phyloP scores from a whole-genome alignment of 202 grass and related monocot genomes.

The Hordeum pubiflorum region DNA sequence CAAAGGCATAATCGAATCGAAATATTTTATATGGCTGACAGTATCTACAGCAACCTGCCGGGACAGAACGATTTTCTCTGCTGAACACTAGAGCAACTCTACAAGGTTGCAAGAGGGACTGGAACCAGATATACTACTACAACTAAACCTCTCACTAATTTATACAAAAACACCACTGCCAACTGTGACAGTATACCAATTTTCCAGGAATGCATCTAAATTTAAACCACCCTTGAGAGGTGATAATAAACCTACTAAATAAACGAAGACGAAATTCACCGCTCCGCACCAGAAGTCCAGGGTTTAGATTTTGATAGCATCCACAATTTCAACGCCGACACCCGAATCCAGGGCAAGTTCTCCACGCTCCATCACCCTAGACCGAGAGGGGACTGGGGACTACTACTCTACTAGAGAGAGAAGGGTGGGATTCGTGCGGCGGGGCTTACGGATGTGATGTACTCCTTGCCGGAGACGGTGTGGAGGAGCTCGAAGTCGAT shows the following conservation, averaged over 20 bases:
- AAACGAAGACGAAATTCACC: background rate
- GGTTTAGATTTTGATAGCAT: background rate
- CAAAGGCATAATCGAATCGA: background rate
- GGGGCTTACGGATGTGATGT: constrained; percentile 73
- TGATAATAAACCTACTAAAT: background rate
- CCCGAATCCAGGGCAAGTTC: background rate
- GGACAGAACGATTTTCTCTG: background rate
- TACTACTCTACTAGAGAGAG: background rate
- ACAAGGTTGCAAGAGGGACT: background rate
- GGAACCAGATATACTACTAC: background rate
- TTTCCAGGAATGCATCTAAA: background rate
- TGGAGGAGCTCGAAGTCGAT: constrained; percentile 93
- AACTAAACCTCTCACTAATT: background rate
- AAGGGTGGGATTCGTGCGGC: background rate
- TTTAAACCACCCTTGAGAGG: background rate
- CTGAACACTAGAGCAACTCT: background rate
- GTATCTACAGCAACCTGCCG: background rate
- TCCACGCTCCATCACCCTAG: background rate
- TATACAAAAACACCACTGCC: background rate
- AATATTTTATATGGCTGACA: background rate
- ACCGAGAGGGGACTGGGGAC: background rate
- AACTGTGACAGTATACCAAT: background rate
- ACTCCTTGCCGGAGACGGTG: constrained; percentile 80
- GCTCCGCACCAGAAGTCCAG: background rate
- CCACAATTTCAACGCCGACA: background rate